A percentile compares a stretch with the other conserved stretches of the same genome.
Conservation (phyloP, 2,329 filamentous ascomycete species). For the Thermoascus crustaceus region DNA sequence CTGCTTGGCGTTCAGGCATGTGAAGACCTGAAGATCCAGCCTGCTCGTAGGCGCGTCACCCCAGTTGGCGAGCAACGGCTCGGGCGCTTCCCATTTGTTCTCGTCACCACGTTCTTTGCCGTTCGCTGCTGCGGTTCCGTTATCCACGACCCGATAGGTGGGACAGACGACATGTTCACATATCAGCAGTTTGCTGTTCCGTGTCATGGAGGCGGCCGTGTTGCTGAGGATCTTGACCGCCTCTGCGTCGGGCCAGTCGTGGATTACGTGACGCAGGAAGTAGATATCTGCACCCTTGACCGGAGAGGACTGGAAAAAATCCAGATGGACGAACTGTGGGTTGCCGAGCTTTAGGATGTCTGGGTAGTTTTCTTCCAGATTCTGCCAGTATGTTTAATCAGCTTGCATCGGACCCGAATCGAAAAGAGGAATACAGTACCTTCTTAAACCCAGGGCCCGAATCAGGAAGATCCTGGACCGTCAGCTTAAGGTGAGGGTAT, state of each 20-base stretch:
- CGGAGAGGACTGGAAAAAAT: neutral
- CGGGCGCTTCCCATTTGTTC: neutral
- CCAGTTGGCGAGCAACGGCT: neutral
- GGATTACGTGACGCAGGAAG: constrained; percentile 1
- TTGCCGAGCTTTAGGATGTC: neutral
- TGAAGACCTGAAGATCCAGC: neutral
- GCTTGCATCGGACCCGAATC: neutral
- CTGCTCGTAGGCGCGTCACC: constrained; percentile 1
- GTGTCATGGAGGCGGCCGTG: neutral
- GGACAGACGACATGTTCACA: constrained; percentile 1
- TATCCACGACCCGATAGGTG: neutral
- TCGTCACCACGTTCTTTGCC: neutral
- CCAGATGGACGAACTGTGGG: neutral
- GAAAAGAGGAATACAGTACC: neutral
- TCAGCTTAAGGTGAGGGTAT: neutral
- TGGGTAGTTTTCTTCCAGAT: neutral
- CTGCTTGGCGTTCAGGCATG: constrained; percentile 1
- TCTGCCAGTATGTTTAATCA: neutral
- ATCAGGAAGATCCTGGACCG: neutral
- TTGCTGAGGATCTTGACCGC: constrained; percentile 1
- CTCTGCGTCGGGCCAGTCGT: constrained; percentile 2
- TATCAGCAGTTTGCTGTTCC: neutral
- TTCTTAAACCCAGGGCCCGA: neutral
- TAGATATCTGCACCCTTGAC: constrained; percentile 3
- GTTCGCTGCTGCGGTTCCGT: neutral